Base-by-base conservation (phyloP, 2,329 filamentous ascomycete species). In the Fusarium veterinarium region DNA sequence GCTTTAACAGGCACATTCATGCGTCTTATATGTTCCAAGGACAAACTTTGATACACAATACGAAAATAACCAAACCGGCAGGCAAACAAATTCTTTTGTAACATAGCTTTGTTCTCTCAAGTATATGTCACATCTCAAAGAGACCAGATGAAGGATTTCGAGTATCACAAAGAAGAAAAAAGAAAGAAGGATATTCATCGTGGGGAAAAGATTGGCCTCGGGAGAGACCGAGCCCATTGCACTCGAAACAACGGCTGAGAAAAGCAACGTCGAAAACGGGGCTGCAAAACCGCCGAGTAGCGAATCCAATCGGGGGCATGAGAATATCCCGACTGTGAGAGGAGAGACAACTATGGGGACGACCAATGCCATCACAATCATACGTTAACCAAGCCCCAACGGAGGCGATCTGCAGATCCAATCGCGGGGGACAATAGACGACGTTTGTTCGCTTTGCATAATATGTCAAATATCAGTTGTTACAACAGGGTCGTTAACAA, bases 181-280 rank as follows among this genome's bases (percentile, higher is more conserved):
- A 48, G 20, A 17, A 25, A 35, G 25, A 57, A 25, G 7, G 23
- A 25, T 28, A 28, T 17, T 30, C 37, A 19, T 63, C 49, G 28
- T 44, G 49, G 37, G 64, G 64, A 40, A 49, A 63, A 8, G 64
- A 68, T 16, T 68, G 64, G 23, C 61, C 42, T 4, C 31, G 59
- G 49, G 49, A 57, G 23, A 44, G 59, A 20, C 28, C n/a, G 46
- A 38, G 12, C 35, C 35, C 45, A 45, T 25, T 59, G 53, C 9
- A 35, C 40, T 48, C 40, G 53, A 62, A 62, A 42, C 25, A n/a
- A 45, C 12, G 53, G n/a, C 1, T 7, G 19, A 33, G n/a, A 33
- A 46, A 58, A 33, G 41, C n/a, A 58, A 62, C 10, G 7, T 19
- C 17, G 37, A 35, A 30, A 37, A 52, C 7, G 37, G 30, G 58